Evolutionary conservation across 768 basidiomycete genomes (phyloP).

Genomic region (Sarcodon sp.): DNA sequence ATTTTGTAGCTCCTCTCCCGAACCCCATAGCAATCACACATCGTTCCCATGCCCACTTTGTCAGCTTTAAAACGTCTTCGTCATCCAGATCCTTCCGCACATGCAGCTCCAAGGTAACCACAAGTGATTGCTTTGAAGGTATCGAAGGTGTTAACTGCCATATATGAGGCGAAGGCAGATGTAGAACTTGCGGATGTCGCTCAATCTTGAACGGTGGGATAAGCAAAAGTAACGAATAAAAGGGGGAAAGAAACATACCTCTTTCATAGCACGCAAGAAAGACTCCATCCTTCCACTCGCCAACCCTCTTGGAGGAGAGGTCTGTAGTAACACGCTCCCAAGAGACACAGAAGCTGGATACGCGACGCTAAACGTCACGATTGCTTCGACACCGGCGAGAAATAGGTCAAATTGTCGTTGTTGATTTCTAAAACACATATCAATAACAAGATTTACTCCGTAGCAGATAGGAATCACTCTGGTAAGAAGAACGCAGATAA

Average conservation of each 20-base stretch:
- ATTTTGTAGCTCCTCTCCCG: constrained; percentile 15
- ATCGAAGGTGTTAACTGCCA: constrained; percentile 57
- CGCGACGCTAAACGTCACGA: constrained; percentile 71
- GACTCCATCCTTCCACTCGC: constrained; percentile 63
- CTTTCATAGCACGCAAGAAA: constrained; percentile 70
- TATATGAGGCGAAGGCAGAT: constrained; percentile 76
- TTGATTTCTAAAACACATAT: constrained; percentile 34
- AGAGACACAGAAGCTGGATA: constrained; percentile 77
- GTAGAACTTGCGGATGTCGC: constrained; percentile 70
- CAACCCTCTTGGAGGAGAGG: constrained; percentile 57
- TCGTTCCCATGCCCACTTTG: constrained; percentile 65
- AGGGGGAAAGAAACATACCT: constrained; percentile 33
- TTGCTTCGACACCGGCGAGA: constrained; percentile 66
- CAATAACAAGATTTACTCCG: not conserved
- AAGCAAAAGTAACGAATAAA: not conserved
- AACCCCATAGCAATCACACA: constrained; percentile 36
- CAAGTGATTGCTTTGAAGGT: constrained; percentile 27
- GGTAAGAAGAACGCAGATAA: constrained; percentile 42
- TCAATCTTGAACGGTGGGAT: constrained; percentile 41
- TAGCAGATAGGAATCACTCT: constrained; percentile 22
- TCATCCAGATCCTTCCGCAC: constrained; percentile 56
- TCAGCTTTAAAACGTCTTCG: constrained; percentile 57
- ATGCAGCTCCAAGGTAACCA: constrained; percentile 75
- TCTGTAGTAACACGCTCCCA: constrained; percentile 82
- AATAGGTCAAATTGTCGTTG: constrained; percentile 73